Evolutionary conservation across 768 basidiomycete genomes (phyloP).

Genomic region (Lactifluus volemus): DNA sequence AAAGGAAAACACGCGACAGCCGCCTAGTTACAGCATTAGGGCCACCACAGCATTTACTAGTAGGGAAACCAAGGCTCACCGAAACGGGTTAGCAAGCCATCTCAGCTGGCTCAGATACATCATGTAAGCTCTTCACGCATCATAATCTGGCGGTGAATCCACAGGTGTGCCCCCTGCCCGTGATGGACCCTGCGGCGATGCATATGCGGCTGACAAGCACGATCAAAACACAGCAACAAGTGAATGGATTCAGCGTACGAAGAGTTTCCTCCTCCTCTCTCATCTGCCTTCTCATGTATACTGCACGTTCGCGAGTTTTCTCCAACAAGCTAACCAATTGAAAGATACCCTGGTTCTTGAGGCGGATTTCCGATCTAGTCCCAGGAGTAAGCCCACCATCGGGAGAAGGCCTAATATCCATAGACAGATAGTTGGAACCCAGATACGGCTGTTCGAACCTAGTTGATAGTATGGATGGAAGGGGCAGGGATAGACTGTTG

Average conservation of each 20-base stretch:
- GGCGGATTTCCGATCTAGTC: conserved; percentile 57
- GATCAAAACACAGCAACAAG: neutral
- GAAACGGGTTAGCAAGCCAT: neutral
- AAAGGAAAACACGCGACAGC: neutral
- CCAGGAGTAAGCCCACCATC: conserved; percentile 61
- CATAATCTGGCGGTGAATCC: conserved; percentile 25
- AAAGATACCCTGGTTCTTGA: conserved; percentile 61
- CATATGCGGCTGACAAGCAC: conserved; percentile 17
- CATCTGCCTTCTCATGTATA: conserved; percentile 63
- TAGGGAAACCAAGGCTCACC: conserved; percentile 3
- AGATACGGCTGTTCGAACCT: conserved; percentile 73
- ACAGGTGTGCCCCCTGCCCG: conserved; percentile 18
- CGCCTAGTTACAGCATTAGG: conserved; percentile 2
- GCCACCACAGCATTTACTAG: neutral
- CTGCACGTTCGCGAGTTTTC: conserved; percentile 66
- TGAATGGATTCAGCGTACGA: conserved; percentile 36
- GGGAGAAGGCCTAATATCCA: conserved; percentile 58
- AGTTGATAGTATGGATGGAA: conserved; percentile 56
- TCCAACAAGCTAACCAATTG: conserved; percentile 64
- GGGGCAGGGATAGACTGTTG: conserved; percentile 44
- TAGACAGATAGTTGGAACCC: conserved; percentile 53
- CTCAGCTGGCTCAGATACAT: neutral
- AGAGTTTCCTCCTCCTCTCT: conserved; percentile 50
- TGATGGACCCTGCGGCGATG: conserved; percentile 17
- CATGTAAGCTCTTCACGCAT: conserved; percentile 15